Conservation (phyloP, 2,329 filamentous ascomycete genomes). For the Aureobasidium musti region DNA sequence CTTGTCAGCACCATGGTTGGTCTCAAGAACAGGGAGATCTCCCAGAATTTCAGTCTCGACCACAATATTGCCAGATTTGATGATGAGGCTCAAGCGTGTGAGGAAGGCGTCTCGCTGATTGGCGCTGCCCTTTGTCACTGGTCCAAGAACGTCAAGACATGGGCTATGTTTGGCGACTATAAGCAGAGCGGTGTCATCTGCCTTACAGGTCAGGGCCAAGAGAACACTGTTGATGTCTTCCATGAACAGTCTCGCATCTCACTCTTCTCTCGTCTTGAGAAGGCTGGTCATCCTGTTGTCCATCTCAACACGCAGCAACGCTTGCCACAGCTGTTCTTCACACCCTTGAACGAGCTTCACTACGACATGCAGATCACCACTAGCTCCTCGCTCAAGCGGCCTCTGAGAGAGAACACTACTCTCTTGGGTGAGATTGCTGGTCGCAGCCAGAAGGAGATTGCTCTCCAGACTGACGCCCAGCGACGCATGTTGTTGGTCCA, state of each 20-base stretch:
- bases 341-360: background rate
- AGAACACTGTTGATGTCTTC: slow-evolving; percentile 6
- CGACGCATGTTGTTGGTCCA: too few species aligned
- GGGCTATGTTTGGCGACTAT: slow-evolving; percentile 5
- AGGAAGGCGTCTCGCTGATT: too few species aligned
- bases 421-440: background rate
- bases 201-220: background rate
- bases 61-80: too few species aligned
- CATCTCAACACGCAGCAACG: background rate
- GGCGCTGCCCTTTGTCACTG: background rate
- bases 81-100: too few species aligned
- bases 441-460: too few species aligned
- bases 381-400: too few species aligned
- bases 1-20: background rate
- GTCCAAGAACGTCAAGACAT: background rate
- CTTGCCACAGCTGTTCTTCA: background rate
- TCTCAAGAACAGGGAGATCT: background rate
- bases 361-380: background rate
- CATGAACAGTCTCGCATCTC: background rate
- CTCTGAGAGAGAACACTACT: background rate
- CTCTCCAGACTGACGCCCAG: too few species aligned
- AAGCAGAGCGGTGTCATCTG: background rate
- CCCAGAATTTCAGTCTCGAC: background rate
- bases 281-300: background rate
- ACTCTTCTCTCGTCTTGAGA: background rate